These are phyloP conservation scores for Trichomonas gallinae DNA, from an alignment of 208 protist genomes.

Conservation along the genomic window DNA sequence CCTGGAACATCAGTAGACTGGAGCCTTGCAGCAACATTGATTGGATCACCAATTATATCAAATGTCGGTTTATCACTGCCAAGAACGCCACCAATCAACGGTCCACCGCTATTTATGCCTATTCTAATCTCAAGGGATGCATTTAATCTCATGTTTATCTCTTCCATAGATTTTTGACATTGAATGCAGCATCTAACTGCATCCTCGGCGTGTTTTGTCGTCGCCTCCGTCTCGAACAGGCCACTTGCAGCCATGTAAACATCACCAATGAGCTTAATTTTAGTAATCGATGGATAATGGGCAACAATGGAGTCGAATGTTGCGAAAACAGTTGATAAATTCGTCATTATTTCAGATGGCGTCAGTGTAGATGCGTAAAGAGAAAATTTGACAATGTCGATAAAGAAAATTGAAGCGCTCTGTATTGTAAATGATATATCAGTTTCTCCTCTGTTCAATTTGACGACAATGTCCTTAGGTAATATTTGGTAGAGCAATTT, in stretches of 20 bases:
- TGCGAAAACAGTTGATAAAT: neutral
- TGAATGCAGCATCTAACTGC: neutral
- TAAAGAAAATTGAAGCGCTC: neutral
- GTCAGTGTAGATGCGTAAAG: neutral
- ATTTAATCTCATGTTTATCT: neutral
- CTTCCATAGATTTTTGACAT: neutral
- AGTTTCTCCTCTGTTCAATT: neutral
- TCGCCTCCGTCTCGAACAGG: neutral
- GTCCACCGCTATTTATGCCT: neutral
- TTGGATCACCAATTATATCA: constrained; percentile 10
- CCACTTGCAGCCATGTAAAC: neutral
- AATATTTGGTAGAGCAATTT: neutral
- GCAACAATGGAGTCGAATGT: neutral
- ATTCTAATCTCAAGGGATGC: neutral
- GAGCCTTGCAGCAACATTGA: neutral
- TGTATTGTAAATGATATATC: neutral
- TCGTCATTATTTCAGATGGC: neutral
- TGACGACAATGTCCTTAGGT: constrained; percentile 10
- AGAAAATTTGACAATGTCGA: neutral
- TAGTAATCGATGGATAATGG: neutral
- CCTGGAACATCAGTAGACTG: neutral
- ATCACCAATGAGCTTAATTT: constrained; percentile 4
- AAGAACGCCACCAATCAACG: neutral
- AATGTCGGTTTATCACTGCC: neutral
- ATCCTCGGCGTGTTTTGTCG: neutral